Conservation (phyloP, 192 early-diverging fungal species). For the Geranomyces michiganensis region DNA sequence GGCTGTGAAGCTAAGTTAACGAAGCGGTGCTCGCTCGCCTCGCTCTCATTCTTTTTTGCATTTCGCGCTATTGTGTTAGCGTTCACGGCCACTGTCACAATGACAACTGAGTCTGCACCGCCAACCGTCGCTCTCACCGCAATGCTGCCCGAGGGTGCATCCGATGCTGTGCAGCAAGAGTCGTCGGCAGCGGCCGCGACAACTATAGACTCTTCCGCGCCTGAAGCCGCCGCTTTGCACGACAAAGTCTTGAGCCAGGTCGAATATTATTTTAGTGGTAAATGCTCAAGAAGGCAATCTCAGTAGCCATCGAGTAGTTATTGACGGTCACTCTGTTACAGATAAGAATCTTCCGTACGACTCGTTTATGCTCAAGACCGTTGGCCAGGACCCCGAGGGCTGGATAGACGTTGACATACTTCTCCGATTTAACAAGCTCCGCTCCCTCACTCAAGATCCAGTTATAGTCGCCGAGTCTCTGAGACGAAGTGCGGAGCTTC, state of each 20-base stretch:
- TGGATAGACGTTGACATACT: conserved; percentile 2
- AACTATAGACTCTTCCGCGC: background rate
- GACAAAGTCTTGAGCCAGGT: conserved; percentile 13
- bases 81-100: too few relatives aligned
- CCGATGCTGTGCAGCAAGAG: too few relatives aligned
- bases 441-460: background rate
- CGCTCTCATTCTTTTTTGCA: too few relatives aligned
- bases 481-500: background rate
- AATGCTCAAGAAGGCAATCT: background rate
- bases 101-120: too few relatives aligned
- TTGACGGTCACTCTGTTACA: background rate
- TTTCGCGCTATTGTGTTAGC: too few relatives aligned
- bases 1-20: too few relatives aligned
- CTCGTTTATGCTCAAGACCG: background rate
- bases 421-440: conserved; percentile 14
- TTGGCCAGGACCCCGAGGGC: background rate
- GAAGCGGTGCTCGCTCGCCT: too few relatives aligned
- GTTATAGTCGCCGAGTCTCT: conserved; percentile 5
- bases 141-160: too few relatives aligned
- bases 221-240: background rate
- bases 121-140: too few relatives aligned
- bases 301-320: background rate
- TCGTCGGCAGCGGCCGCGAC: too few relatives aligned
- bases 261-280: conserved; percentile 24
- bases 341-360: conserved; percentile 14